Evolutionary conservation across 805 yeast species (phyloP).

Genomic region (Hanseniaspora taiwanica): DNA sequence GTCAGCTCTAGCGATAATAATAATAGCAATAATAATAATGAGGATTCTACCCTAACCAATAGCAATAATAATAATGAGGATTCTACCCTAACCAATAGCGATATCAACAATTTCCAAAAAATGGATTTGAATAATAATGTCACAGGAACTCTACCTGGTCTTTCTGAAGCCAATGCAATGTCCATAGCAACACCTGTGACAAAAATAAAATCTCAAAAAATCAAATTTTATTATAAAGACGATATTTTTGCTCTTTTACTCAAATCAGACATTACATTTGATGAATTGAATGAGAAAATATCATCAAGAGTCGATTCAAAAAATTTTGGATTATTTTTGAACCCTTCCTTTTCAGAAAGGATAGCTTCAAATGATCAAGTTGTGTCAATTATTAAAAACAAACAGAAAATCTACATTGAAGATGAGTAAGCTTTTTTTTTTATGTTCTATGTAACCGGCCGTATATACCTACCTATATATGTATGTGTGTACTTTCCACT

Average conservation of each 20-base stretch:
- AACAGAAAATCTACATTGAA: constrained; percentile 26
- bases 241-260: constrained; percentile 65
- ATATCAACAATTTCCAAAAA: neutral
- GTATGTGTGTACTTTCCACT: no score
- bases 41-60: constrained; percentile 1
- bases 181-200: constrained; percentile 18
- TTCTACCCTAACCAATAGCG: constrained; percentile 1
- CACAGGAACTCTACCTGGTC: constrained; percentile 3
- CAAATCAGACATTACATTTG: constrained; percentile 33
- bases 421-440: no score
- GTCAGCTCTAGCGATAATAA: no score
- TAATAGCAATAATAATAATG: constrained; percentile 1
- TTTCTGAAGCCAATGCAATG: no score
- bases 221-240: constrained; percentile 66
- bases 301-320: constrained; percentile 34
- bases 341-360: constrained; percentile 21
- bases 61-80: neutral
- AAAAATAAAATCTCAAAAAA: constrained; percentile 29
- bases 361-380: constrained; percentile 24
- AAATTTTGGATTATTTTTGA: constrained; percentile 24
- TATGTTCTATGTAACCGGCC: no score
- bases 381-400: constrained; percentile 21
- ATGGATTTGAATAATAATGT: neutral
- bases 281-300: constrained; percentile 39
- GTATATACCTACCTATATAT: no score